phyloP scores from a whole-genome alignment of 495 filamentous ascomycete genomes.

The Penicillium ucsense region DNA sequence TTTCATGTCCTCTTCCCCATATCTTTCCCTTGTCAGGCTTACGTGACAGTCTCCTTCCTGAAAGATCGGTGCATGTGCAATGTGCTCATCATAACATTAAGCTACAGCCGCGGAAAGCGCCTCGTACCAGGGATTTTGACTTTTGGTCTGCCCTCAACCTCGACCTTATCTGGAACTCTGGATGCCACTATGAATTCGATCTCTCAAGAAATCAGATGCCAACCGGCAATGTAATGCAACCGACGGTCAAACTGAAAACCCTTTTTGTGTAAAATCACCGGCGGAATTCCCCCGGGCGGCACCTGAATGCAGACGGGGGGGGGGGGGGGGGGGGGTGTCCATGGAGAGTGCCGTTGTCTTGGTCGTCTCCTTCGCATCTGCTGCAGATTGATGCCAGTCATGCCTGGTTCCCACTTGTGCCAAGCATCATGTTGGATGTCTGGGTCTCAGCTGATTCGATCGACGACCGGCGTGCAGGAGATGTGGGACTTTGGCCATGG shows the following conservation, averaged over 20 bases:
- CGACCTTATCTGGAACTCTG: no score
- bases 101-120: conserved; percentile 20
- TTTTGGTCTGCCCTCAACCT: no score
- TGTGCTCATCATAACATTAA: not conserved
- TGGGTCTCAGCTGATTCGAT: conserved; percentile 3
- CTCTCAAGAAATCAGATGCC: no score
- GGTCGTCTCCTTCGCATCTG: not conserved
- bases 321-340: no score
- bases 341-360: not conserved
- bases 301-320: no score
- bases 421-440: conserved; percentile 4
- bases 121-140: conserved; percentile 2
- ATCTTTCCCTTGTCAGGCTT: not conserved
- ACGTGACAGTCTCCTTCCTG: not conserved
- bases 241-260: no score
- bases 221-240: no score
- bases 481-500: not conserved
- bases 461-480: not conserved
- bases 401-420: not conserved
- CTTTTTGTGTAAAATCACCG: no score
- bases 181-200: no score
- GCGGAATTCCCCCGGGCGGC: no score
- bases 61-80: no score
- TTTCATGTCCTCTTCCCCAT: not conserved
- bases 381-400: not conserved